Base-by-base conservation (phyloP, 2,329 filamentous ascomycete species). In the Ophiostoma perfectum region DNA sequence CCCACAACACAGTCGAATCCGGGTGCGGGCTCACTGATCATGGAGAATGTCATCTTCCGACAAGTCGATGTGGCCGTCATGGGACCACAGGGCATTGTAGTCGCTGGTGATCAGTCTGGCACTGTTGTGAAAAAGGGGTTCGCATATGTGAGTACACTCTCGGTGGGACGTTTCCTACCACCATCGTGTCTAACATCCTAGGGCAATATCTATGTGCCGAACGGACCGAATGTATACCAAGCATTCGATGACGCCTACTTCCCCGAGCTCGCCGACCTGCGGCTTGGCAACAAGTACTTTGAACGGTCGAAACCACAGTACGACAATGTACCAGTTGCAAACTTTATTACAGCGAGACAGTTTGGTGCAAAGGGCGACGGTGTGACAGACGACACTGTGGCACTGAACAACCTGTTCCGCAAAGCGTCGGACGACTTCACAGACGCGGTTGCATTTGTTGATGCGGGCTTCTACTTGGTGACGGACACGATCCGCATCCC, bases 301-400 rank as follows among this genome's bases (percentile, higher is more conserved):
- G 87, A 90, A 74, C 86, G 88, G 18, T 89, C 90, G 72, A 92
- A 91, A 81, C 92, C 92, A 5, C 86, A 91, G 72, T 96, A 95
- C 75, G 84, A 87, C 68, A 77, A 82, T 41, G 74, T 88, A 3
- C 78, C 86, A 0, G 81, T 82, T 1, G 81, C 81, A 1, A 81
- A 83, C 6, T 92, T 95, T 75, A 76, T 91, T 73, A 90, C 87
- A 69, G 86, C 91, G 74, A 90, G 90, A 72, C 81, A 81, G 14
- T 81, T 80, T 14, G 90, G 90, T 49, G 90, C 88, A 68, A 87
- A 83, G 74, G 92, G 91, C 70, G 90, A 95, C 73, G 91, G 90
- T 47, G 76, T 77, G 1, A 88, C 90, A 0, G 91, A 95, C 72
- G 92, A 95, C 75, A 93, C 91, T 1, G 81, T 80, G 7, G 86